A percentile compares a stretch with the other conserved stretches of the same genome.
These are phyloP conservation scores for Uronychia binucleata DNA, from an alignment of 73 alveolate genomes.

Conservation along the genomic window DNA sequence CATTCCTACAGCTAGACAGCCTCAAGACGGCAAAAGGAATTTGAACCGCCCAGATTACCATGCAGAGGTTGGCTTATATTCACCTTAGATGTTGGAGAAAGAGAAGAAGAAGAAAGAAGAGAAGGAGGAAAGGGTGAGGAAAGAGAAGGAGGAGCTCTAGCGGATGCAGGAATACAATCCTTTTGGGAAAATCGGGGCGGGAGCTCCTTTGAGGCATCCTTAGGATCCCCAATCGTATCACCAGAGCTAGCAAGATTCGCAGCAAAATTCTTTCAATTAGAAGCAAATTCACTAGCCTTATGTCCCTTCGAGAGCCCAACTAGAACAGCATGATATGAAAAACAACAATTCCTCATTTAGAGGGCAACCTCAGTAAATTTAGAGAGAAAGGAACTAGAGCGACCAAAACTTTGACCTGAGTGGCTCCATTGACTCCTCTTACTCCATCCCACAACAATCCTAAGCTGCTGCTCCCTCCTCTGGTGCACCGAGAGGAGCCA, in stretches of 20 bases:
- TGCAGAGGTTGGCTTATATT: not conserved
- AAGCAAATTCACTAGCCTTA: not conserved
- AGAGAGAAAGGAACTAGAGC: too few species aligned
- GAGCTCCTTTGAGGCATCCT: constrained; percentile 44
- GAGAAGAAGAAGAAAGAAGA: constrained; percentile 12
- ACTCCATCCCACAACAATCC: not conserved
- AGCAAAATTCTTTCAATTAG: not conserved
- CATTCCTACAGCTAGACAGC: not conserved
- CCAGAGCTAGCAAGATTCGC: not conserved
- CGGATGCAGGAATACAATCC: constrained; percentile 29
- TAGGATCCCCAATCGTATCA: not conserved
- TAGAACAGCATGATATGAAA: too few species aligned
- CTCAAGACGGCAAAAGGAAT: not conserved
- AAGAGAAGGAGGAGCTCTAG: constrained; percentile 38
- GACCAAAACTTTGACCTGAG: not conserved
- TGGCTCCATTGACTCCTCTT: not conserved
- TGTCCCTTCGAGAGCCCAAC: not conserved
- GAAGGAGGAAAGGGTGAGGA: constrained; percentile 33
- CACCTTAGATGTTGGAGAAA: not conserved
- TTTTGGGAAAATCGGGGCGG: constrained; percentile 50
- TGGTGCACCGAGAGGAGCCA: not conserved
- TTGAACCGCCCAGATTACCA: not conserved
- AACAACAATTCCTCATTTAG: too few species aligned
- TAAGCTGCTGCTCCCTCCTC: not conserved
- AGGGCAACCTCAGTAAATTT: too few species aligned